Evolutionary conservation across 2,329 filamentous ascomycete species (phyloP).

Genomic region (Clonostachys chloroleuca): DNA sequence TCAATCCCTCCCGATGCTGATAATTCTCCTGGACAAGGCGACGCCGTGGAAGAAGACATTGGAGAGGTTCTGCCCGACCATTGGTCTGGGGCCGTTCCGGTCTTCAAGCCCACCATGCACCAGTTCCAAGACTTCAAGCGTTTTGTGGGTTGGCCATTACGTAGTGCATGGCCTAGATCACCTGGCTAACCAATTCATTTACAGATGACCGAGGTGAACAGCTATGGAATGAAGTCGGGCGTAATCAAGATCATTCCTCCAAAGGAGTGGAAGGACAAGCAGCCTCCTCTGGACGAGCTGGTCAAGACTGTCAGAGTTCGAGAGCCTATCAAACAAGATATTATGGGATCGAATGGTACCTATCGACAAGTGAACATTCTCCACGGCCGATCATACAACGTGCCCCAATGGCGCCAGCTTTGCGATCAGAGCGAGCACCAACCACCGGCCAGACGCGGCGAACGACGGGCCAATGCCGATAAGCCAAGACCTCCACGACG

Average conservation of each 20-base stretch:
- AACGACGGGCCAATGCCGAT: conserved; percentile 62
- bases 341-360: conserved; percentile 90
- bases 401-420: conserved; percentile 91
- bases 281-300: conserved; percentile 75
- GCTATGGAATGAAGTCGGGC: conserved; percentile 94
- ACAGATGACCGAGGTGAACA: conserved; percentile 77
- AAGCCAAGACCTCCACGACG: conserved; percentile 39
- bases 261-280: conserved; percentile 82
- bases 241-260: conserved; percentile 96
- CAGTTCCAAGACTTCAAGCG: conserved; percentile 92
- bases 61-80: conserved; percentile 81
- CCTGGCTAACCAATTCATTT: not conserved
- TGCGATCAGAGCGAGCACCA: conserved; percentile 96
- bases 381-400: conserved; percentile 91
- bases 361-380: conserved; percentile 97
- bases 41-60: conserved; percentile 52
- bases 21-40: conserved; percentile 8
- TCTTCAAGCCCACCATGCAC: conserved; percentile 93
- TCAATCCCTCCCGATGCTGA: conserved; percentile 3
- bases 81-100: conserved; percentile 86
- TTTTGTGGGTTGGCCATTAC: conserved; percentile 58
- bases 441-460: conserved; percentile 84
- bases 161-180: not conserved
- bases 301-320: conserved; percentile 91
- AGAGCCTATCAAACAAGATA: conserved; percentile 97